Conservation (phyloP, 1,284 basidiomycete species). For the Moniliella sp. region DNA sequence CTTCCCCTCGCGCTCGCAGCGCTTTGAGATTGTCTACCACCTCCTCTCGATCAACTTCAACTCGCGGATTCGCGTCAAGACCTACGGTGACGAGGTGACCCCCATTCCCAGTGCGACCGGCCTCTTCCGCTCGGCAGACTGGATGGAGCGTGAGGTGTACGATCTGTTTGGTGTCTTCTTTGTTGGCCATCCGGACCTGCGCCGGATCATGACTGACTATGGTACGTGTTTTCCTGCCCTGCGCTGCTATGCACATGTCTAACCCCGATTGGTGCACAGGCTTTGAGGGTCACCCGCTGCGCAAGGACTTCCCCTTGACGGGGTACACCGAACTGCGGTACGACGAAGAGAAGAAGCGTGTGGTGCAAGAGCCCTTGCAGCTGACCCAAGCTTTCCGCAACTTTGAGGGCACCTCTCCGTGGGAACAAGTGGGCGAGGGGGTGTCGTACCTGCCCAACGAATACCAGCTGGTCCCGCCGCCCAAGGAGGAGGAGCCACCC, state of each 20-base stretch:
- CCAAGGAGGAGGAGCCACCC: conserved; percentile 31
- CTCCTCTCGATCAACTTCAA: conserved; percentile 56
- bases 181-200: conserved; percentile 78
- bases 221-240: conserved; percentile 39
- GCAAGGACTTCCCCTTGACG: conserved; percentile 92
- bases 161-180: conserved; percentile 97
- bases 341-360: conserved; percentile 92
- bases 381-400: conserved; percentile 95
- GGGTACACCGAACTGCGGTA: conserved; percentile 94
- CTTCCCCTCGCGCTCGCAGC: conserved; percentile 72
- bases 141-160: conserved; percentile 97
- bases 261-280: conserved; percentile 37
- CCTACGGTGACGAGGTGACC: conserved; percentile 86
- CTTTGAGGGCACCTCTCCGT: conserved; percentile 68
- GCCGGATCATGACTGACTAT: conserved; percentile 93
- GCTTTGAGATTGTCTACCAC: conserved; percentile 95
- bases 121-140: conserved; percentile 76
- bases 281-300: conserved; percentile 88
- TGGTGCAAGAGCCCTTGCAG: conserved; percentile 91
- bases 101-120: conserved; percentile 63
- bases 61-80: conserved; percentile 78
- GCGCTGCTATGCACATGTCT: neutral
- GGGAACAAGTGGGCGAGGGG: conserved; percentile 87
- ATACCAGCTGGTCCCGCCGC: conserved; percentile 36
- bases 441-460: conserved; percentile 43